These are phyloP conservation scores for Carex myosuroides DNA, from an alignment of 176 grass and related monocot genomes.

Conservation along the genomic window DNA sequence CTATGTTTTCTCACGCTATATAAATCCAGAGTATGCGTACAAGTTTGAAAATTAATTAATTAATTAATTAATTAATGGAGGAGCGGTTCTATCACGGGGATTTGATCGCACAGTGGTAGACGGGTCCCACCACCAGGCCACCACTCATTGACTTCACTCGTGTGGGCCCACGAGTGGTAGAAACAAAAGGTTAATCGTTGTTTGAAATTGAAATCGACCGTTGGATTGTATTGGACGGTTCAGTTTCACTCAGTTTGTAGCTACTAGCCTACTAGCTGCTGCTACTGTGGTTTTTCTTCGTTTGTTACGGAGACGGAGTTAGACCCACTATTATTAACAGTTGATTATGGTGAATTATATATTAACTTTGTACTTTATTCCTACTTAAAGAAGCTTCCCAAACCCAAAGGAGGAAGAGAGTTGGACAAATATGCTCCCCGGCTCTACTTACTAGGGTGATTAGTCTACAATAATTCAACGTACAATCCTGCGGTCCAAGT, in stretches of 20 bases:
- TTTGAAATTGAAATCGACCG: conserved; percentile 11
- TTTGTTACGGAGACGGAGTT: background rate
- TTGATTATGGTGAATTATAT: background rate
- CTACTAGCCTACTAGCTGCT: background rate
- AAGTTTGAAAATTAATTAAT: background rate
- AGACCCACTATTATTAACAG: background rate
- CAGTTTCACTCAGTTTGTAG: background rate
- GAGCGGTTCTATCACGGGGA: conserved; percentile 23
- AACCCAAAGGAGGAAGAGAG: background rate
- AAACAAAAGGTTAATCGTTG: background rate
- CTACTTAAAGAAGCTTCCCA: conserved; percentile 3
- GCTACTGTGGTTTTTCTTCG: background rate
- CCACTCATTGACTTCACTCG: conserved; percentile 18
- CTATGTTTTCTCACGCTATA: background rate
- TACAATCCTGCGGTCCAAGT: background rate
- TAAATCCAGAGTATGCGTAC: background rate
- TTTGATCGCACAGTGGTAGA: conserved; percentile 10
- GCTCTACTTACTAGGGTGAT: background rate
- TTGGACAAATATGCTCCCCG: background rate
- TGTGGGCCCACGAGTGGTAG: background rate
- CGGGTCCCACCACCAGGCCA: background rate
- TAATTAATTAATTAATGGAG: background rate
- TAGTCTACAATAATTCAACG: background rate
- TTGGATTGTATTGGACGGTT: conserved; percentile 2
- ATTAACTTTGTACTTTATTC: background rate